These are phyloP conservation scores for Albophoma yamanashiensis DNA, from an alignment of 2,329 filamentous ascomycete genomes.

Conservation along the genomic window DNA sequence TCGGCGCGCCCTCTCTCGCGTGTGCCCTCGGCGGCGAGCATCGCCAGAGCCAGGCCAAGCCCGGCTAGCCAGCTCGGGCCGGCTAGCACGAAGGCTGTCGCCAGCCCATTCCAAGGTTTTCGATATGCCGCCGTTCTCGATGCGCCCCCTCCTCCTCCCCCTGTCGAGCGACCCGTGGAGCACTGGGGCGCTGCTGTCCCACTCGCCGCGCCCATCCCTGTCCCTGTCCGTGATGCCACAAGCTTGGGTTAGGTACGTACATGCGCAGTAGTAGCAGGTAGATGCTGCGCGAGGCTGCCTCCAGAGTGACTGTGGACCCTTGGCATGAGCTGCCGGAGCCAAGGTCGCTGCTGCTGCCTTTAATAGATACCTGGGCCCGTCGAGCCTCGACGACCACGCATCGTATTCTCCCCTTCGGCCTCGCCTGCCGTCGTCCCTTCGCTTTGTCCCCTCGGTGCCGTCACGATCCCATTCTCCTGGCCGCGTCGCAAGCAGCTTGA, in stretches of 20 bases:
- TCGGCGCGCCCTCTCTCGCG: neutral
- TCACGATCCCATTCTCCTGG: neutral
- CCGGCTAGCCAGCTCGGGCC: neutral
- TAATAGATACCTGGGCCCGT: neutral
- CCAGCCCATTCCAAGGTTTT: neutral
- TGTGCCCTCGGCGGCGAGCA: neutral
- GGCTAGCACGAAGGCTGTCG: neutral
- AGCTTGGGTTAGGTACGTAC: neutral
- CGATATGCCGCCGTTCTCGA: neutral
- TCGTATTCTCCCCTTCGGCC: neutral
- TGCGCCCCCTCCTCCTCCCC: neutral
- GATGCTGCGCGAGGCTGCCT: neutral
- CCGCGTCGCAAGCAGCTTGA: neutral
- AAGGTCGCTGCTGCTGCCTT: neutral
- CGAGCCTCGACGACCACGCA: neutral
- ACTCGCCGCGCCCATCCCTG: neutral
- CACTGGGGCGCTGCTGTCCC: neutral
- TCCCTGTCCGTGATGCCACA: neutral
- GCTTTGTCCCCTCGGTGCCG: neutral
- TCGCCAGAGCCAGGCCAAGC: neutral
- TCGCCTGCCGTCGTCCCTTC: neutral
- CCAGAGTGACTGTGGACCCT: neutral
- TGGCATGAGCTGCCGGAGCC: neutral
- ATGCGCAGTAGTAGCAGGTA: neutral
- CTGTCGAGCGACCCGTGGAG: neutral